phyloP scores from a whole-genome alignment of 352 stramenopile species.

The Saprolegnia parasitica region DNA sequence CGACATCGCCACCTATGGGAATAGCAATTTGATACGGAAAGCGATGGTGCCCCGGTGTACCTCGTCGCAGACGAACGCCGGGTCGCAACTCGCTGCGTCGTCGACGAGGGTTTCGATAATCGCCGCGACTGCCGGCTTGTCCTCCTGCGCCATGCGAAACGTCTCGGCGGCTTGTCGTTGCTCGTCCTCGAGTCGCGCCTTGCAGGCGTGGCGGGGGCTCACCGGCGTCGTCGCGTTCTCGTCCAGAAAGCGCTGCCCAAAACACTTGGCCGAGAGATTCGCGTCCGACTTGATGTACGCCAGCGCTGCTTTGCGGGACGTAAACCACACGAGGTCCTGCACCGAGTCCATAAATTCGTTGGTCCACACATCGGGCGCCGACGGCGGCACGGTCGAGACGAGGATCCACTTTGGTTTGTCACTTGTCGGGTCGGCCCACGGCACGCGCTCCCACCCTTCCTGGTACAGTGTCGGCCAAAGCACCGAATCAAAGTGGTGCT shows the following conservation, averaged over 20 bases:
- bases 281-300: slow-evolving; percentile 50
- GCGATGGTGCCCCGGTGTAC: slow-evolving; percentile 35
- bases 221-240: slow-evolving; percentile 35
- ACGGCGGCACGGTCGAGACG: not conserved
- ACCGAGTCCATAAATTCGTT: not conserved
- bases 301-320: slow-evolving; percentile 37
- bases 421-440: slow-evolving; percentile 37
- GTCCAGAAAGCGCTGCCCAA: slow-evolving; percentile 58
- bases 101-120: slow-evolving; percentile 12
- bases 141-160: slow-evolving; percentile 29
- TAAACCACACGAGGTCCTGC: slow-evolving; percentile 12
- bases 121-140: slow-evolving; percentile 7
- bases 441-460: slow-evolving; percentile 59
- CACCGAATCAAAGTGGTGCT: slow-evolving; percentile 74
- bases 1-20: slow-evolving; percentile 49
- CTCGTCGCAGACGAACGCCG: slow-evolving; percentile 77
- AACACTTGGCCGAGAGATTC: slow-evolving; percentile 55
- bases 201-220: slow-evolving; percentile 29
- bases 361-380: slow-evolving; percentile 22
- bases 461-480: slow-evolving; percentile 74
- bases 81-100: not conserved
- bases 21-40: slow-evolving; percentile 8
- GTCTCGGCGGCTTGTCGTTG: slow-evolving; percentile 29
- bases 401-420: slow-evolving; percentile 31
- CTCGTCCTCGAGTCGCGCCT: slow-evolving; percentile 21